These are phyloP conservation scores for Linnemannia exigua DNA, from an alignment of 192 early-diverging fungal species.

Conservation along the genomic window DNA sequence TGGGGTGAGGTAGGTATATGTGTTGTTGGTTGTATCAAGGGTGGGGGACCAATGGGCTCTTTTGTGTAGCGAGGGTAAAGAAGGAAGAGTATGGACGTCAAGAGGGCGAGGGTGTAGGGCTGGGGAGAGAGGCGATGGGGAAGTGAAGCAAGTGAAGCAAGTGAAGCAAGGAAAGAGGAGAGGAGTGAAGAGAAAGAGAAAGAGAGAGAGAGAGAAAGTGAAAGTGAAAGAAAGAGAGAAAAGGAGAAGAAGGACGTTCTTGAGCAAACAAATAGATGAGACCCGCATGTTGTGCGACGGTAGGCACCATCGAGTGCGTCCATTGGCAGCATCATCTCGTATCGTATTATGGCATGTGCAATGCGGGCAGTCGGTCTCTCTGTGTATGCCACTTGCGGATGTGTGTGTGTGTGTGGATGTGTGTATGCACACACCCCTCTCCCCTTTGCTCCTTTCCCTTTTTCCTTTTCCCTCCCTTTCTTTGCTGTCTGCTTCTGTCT, in stretches of 20 bases:
- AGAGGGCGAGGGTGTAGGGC: background rate
- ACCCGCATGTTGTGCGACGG: no score
- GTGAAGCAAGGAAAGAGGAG: background rate
- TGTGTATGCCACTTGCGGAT: background rate
- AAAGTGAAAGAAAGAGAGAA: background rate
- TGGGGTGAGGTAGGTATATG: background rate
- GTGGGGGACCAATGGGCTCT: background rate
- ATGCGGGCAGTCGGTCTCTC: no score
- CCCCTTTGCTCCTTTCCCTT: background rate
- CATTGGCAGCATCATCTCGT: no score
- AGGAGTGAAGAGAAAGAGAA: background rate
- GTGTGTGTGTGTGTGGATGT: background rate
- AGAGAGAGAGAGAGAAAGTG: background rate
- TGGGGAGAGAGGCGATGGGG: background rate
- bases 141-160: background rate
- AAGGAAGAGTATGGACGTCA: background rate
- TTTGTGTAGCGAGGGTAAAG: background rate
- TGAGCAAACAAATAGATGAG: background rate
- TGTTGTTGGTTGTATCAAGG: background rate
- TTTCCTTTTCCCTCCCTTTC: background rate
- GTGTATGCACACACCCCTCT: background rate
- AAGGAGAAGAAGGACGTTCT: slow-evolving; percentile 3
- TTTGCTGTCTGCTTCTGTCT: background rate
- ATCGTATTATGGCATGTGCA: background rate
- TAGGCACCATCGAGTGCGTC: no score